Conservation (phyloP, 1,284 basidiomycete genomes). For the Ganoderma sinense region DNA sequence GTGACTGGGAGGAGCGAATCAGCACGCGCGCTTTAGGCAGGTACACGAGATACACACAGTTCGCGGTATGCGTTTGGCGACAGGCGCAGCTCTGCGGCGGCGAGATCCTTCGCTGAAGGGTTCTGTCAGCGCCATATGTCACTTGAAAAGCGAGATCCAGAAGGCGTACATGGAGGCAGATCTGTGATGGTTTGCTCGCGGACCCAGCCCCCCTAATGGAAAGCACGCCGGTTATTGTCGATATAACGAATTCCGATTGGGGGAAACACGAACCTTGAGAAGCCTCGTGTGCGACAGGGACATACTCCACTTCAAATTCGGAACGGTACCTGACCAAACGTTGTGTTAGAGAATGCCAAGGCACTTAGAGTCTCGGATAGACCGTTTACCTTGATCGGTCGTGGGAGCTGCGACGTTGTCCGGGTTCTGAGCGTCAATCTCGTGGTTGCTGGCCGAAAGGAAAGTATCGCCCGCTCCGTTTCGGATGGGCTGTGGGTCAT, state of each 20-base stretch:
- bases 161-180: constrained; percentile 36
- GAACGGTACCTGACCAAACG: constrained; percentile 31
- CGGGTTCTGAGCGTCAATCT: constrained; percentile 35
- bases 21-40: constrained; percentile 10
- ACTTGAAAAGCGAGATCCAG: constrained; percentile 3
- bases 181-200: constrained; percentile 40
- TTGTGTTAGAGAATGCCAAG: constrained; percentile 15
- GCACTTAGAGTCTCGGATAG: background rate
- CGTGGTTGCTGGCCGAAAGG: constrained; percentile 33
- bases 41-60: constrained; percentile 22
- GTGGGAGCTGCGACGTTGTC: constrained; percentile 38
- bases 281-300: constrained; percentile 38
- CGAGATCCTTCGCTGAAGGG: constrained; percentile 39
- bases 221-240: background rate
- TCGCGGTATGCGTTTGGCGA: constrained; percentile 44
- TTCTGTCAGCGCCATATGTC: constrained; percentile 16
- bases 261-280: constrained; percentile 29
- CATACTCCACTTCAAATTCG: constrained; percentile 40
- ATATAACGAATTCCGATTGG: background rate
- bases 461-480: constrained; percentile 40
- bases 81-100: constrained; percentile 48
- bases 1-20: constrained; percentile 27
- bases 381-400: constrained; percentile 33
- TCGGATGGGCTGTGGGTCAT: constrained; percentile 39
- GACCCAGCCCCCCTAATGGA: constrained; percentile 36